These are phyloP conservation scores for Scedosporium minutisporum DNA, from an alignment of 2,329 filamentous ascomycete species.

Conservation along the genomic window DNA sequence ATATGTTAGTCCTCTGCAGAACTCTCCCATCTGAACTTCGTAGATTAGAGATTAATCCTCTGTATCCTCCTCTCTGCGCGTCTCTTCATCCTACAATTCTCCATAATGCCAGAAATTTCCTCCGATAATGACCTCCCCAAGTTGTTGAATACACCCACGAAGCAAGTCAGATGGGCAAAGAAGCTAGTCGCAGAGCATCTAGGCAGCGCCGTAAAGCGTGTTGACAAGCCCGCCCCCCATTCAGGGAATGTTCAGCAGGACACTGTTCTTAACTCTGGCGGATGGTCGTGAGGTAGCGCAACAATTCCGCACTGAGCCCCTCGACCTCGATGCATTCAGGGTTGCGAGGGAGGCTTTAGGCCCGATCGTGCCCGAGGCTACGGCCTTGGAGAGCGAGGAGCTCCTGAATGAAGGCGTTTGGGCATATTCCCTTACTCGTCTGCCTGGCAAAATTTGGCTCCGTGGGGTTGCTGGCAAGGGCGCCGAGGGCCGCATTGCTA, in stretches of 20 bases:
- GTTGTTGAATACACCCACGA: conserved; percentile 15
- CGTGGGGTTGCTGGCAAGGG: background rate
- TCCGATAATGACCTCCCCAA: conserved; percentile 14
- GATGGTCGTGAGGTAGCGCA: background rate
- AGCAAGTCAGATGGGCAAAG: conserved; percentile 18
- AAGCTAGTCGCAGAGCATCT: conserved; percentile 16
- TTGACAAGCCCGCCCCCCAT: conserved; percentile 18
- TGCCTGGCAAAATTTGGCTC: background rate
- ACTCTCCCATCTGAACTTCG: no score
- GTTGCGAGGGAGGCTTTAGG: background rate
- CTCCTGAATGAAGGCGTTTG: background rate
- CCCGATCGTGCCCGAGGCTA: background rate
- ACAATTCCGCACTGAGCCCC: background rate
- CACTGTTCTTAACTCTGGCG: conserved; percentile 14
- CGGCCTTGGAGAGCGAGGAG: background rate
- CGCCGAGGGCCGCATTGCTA: background rate
- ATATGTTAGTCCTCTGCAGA: no score
- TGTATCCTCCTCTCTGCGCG: no score
- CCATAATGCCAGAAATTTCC: conserved; percentile 8
- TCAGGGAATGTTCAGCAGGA: conserved; percentile 19
- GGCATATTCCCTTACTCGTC: background rate
- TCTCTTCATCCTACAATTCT: no score
- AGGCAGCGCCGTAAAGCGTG: conserved; percentile 13
- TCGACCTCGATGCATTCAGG: background rate
- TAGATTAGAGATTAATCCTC: no score